Evolutionary conservation across 2,329 filamentous ascomycete species (phyloP).

Genomic region (Xylariales sp.): DNA sequence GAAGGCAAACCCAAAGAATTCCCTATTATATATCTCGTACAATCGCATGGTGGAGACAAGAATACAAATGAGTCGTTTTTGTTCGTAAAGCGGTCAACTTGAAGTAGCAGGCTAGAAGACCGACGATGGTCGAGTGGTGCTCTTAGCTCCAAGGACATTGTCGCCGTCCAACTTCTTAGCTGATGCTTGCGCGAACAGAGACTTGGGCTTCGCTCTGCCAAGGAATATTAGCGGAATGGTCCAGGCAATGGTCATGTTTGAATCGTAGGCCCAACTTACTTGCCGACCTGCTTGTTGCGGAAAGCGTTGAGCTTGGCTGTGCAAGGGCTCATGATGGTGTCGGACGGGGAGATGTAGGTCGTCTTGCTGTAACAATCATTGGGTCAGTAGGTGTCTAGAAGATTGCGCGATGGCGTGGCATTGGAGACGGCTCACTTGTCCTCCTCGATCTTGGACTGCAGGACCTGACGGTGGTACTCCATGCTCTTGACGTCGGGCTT

Average conservation of each 20-base stretch:
- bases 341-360: slow-evolving; percentile 76
- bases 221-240: too few species aligned
- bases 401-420: neutral
- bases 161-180: slow-evolving; percentile 55
- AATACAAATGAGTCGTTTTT: slow-evolving; percentile 2
- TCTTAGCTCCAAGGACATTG: slow-evolving; percentile 33
- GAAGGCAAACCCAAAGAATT: neutral
- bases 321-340: slow-evolving; percentile 83
- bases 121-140: too few species aligned
- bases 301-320: slow-evolving; percentile 77
- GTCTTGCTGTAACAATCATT: slow-evolving; percentile 31
- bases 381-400: neutral
- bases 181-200: slow-evolving; percentile 62
- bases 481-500: slow-evolving; percentile 56
- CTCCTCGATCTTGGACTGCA: slow-evolving; percentile 67
- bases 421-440: slow-evolving; percentile 49
- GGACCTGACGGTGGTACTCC: slow-evolving; percentile 72
- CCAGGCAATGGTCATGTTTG: too few species aligned
- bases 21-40: neutral
- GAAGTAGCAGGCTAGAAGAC: too few species aligned
- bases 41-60: neutral
- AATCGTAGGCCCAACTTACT: slow-evolving; percentile 56
- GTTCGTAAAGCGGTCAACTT: slow-evolving; percentile 4
- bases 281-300: slow-evolving; percentile 74
- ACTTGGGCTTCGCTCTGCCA: slow-evolving; percentile 60